Conservation (phyloP, 2,329 filamentous ascomycete genomes). For the Pseudogymnoascus pannorum region DNA sequence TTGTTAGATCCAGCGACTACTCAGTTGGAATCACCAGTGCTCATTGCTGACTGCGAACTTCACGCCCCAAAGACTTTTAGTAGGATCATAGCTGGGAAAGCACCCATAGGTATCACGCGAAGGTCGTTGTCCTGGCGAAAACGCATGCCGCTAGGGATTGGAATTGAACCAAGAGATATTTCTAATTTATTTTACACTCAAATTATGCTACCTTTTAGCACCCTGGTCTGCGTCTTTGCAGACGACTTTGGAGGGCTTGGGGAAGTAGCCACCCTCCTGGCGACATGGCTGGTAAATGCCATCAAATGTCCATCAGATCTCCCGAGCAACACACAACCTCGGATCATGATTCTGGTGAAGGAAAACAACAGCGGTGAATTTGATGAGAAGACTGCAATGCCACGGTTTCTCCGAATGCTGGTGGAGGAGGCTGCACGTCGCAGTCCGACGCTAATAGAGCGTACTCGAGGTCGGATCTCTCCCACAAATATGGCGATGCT, state of each 20-base stretch:
- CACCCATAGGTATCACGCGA: background rate
- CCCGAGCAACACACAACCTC: conserved; percentile 7
- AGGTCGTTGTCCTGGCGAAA: background rate
- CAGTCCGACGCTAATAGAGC: background rate
- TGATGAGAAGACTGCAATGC: conserved; percentile 4
- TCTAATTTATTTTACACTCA: conserved; percentile 11
- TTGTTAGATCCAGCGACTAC: background rate
- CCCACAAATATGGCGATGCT: conserved; percentile 2
- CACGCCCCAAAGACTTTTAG: too few relatives aligned
- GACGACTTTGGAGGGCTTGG: conserved; percentile 12
- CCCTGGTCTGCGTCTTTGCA: conserved; percentile 14
- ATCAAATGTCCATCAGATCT: conserved; percentile 10
- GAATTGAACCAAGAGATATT: background rate
- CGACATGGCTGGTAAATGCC: conserved; percentile 11
- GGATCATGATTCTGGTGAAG: conserved; percentile 9
- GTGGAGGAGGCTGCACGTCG: conserved; percentile 7
- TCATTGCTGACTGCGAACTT: conserved; percentile 13
- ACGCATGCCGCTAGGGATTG: background rate
- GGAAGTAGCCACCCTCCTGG: conserved; percentile 11
- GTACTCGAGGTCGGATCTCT: too few relatives aligned
- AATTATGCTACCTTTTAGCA: conserved; percentile 13
- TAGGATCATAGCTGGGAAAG: background rate
- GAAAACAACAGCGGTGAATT: background rate
- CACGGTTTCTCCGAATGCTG: background rate
- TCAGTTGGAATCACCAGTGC: background rate